phyloP scores from a whole-genome alignment of 176 grass and related monocot genomes.

The Ensete glaucum region DNA sequence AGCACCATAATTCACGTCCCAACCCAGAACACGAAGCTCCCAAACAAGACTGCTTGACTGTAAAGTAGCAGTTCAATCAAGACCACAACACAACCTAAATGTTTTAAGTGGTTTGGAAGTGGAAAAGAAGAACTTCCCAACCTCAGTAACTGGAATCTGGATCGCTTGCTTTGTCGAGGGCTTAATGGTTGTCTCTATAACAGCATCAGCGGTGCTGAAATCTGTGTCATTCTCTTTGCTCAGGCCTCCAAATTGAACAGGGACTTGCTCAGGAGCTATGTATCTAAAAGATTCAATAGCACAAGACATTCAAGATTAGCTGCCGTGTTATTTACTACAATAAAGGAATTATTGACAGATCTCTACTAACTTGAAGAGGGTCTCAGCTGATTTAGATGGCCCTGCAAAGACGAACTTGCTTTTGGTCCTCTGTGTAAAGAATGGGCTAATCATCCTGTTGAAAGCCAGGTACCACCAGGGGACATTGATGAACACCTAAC shows the following conservation, averaged over 20 bases:
- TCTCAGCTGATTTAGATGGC: constrained; percentile 10
- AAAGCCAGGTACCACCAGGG: constrained; percentile 24
- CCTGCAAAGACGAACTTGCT: constrained; percentile 23
- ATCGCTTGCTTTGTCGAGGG: constrained; percentile 3
- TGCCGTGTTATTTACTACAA: not conserved
- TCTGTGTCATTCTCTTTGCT: constrained; percentile 17
- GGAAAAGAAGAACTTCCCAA: not conserved
- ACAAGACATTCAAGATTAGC: not conserved
- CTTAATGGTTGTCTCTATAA: constrained; percentile 10
- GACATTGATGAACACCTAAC: constrained; percentile 24
- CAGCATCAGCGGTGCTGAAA: constrained; percentile 14
- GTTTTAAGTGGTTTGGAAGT: not conserved
- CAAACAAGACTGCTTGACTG: not conserved
- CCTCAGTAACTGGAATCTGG: constrained; percentile 13
- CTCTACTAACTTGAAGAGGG: constrained; percentile 16
- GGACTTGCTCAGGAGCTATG: constrained; percentile 18
- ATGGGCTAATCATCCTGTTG: constrained; percentile 11
- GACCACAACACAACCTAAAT: not conserved
- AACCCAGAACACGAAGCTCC: constrained; percentile 17
- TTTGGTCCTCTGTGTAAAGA: constrained; percentile 22
- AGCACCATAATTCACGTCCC: constrained; percentile 11
- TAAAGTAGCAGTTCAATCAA: not conserved
- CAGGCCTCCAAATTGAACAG: constrained; percentile 18
- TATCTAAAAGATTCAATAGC: not conserved
- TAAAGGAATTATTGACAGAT: not conserved